A percentile compares a stretch with the other conserved stretches of the same genome.
phyloP scores from a whole-genome alignment of 176 grass and related monocot genomes.

The Zizania latifolia region DNA sequence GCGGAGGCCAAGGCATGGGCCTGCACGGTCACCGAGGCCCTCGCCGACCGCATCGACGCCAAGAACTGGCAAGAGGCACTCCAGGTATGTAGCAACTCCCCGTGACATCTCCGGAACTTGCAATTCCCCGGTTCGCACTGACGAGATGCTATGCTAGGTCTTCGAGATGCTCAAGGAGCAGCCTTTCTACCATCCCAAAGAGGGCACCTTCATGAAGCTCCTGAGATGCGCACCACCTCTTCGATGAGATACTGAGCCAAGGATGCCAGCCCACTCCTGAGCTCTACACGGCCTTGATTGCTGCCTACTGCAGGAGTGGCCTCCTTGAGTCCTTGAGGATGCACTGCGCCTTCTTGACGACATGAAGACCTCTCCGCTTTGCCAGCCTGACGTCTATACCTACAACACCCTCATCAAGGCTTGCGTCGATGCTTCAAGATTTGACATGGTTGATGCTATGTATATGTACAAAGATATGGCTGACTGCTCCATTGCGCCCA shows the following conservation, averaged over 20 bases:
- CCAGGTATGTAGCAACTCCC: too few relatives aligned
- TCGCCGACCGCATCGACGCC: slow-evolving; percentile 55
- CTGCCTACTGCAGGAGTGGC: slow-evolving; percentile 54
- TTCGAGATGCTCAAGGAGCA: slow-evolving; percentile 84
- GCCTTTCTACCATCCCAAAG: slow-evolving; percentile 76
- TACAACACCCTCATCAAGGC: slow-evolving; percentile 86
- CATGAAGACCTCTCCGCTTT: slow-evolving; percentile 65
- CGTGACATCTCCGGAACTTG: too few relatives aligned
- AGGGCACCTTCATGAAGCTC: slow-evolving; percentile 86
- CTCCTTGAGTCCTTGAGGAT: slow-evolving; percentile 62
- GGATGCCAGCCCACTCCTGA: slow-evolving; percentile 56
- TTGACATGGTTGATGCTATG: slow-evolving; percentile 62
- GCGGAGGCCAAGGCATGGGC: slow-evolving; percentile 60
- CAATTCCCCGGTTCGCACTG: too few relatives aligned
- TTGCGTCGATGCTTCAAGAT: slow-evolving; percentile 47
- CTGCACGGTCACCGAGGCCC: slow-evolving; percentile 83
- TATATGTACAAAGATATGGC: slow-evolving; percentile 80
- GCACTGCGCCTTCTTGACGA: slow-evolving; percentile 50
- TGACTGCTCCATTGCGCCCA: slow-evolving; percentile 49
- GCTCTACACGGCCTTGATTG: slow-evolving; percentile 73
- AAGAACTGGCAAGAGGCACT: slow-evolving; percentile 65
- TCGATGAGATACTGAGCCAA: slow-evolving; percentile 53
- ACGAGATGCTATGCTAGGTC: slow-evolving; percentile 22
- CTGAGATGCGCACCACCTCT: slow-evolving; percentile 63
- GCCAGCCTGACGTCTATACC: slow-evolving; percentile 87